Percentiles rank a stretch among this genome's conserved stretches.
phyloP scores from a whole-genome alignment of 2,329 filamentous ascomycete species.

The Cercospora beticola region DNA sequence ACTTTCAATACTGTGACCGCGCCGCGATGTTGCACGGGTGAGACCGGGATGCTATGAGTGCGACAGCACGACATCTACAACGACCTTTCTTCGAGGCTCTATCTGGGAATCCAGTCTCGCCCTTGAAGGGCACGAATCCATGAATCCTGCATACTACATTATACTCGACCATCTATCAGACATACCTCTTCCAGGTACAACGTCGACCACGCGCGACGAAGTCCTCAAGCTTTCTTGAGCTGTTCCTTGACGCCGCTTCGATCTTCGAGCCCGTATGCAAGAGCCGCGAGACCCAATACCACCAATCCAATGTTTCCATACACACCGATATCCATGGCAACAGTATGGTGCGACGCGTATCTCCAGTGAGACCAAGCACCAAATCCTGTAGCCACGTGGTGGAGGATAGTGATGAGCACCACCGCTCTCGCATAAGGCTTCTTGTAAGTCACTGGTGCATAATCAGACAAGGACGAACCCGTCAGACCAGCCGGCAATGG shows the following conservation, averaged over 20 bases:
- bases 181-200: neutral
- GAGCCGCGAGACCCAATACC: slow-evolving; percentile 31
- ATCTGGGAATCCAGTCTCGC: neutral
- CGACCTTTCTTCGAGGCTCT: neutral
- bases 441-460: slow-evolving; percentile 21
- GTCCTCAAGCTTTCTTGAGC: slow-evolving; percentile 23
- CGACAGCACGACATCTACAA: neutral
- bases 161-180: neutral
- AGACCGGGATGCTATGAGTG: neutral
- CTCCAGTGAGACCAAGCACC: slow-evolving; percentile 39
- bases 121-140: neutral
- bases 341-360: slow-evolving; percentile 35
- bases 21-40: no score
- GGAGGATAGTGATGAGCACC: slow-evolving; percentile 37
- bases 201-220: neutral
- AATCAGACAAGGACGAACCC: slow-evolving; percentile 26
- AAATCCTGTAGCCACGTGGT: slow-evolving; percentile 38
- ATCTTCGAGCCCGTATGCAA: slow-evolving; percentile 30
- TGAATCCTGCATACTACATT: neutral
- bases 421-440: slow-evolving; percentile 38
- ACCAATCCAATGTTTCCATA: slow-evolving; percentile 37
- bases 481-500: slow-evolving; percentile 27
- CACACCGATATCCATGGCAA: slow-evolving; percentile 39
- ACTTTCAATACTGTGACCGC: no score
- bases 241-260: slow-evolving; percentile 21